Base-by-base conservation (phyloP, 2,329 filamentous ascomycete species). In the Rhynchosporium secalis region DNA sequence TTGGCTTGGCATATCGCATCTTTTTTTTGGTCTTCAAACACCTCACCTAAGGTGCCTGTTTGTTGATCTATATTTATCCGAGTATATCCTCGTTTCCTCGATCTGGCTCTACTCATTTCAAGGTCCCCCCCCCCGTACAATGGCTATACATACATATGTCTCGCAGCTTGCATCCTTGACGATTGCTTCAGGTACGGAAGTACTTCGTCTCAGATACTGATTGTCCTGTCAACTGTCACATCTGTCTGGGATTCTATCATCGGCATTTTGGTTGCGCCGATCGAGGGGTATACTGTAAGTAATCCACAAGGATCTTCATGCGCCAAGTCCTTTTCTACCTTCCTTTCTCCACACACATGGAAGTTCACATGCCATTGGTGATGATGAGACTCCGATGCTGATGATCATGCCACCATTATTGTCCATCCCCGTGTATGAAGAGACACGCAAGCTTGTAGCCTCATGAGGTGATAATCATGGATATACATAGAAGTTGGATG, bases 401-500 rank as follows among this genome's bases (percentile, higher is more conserved):
- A 45, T 47, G 20, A 20, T 20, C 20, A 20, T 20, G 47, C 40
- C 58, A 52, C 49, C 56, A 49, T 59, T 15, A 49, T 59, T 15
- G n/a, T 15, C 3, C 1, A 6, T 28, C 33, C 33, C 20, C 43
- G 12, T 41, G n/a, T 28, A 38, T 15, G 4, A 28, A 36, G 52
- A 46, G 54, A 46, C 60, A 29, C 54, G 60, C 60, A 62, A 62
- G 60, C 59, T 56, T 29, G 43, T 13, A 55, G 41, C 54, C 38
- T 56, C 54, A 56, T 56, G 54, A 56, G 13, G 40, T 56, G 40
- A 56, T 46, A 10, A 36, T 5, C 33, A 36, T 36, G 33, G 2
- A 10, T n/a, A n/a, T n/a, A n/a, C n/a, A n/a, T 12, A 56, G 13
- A 20, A 45, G 20, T 31, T 31, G 41, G 40, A 36, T 36, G 28